Conservation (phyloP, 1,284 basidiomycete genomes). For the Malassezia vespertilionis region DNA sequence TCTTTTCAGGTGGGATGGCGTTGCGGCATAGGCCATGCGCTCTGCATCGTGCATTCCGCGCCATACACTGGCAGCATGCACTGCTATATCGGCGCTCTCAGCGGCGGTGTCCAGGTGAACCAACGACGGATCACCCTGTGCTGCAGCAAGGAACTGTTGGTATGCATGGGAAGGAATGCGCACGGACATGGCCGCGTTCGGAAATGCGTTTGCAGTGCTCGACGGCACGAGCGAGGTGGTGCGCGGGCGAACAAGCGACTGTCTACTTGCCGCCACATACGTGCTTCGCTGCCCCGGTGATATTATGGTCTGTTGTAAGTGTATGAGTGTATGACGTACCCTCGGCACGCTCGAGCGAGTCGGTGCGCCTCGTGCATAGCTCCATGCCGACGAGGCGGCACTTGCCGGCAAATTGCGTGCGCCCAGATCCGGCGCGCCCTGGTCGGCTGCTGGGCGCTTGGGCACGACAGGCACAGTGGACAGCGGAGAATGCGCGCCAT, state of each 20-base stretch:
- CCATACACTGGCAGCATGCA: conserved; percentile 3
- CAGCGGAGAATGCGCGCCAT: not conserved
- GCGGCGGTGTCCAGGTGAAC: not conserved
- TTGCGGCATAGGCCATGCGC: not conserved
- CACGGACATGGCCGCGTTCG: not conserved
- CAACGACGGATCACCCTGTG: conserved; percentile 8
- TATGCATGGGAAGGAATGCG: not conserved
- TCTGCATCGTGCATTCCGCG: not conserved
- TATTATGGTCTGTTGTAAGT: not conserved
- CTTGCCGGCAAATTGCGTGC: not conserved
- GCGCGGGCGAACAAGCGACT: too few relatives aligned
- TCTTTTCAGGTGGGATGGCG: not conserved
- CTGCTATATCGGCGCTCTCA: not conserved
- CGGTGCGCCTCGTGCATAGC: conserved; percentile 13
- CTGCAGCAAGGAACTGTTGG: conserved; percentile 4
- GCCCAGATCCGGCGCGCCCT: not conserved
- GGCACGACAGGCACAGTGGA: not conserved
- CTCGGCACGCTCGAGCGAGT: not conserved
- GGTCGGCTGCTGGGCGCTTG: too few relatives aligned
- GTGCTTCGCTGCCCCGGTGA: too few relatives aligned
- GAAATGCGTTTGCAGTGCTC: not conserved
- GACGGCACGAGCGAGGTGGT: not conserved
- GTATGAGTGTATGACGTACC: not conserved
- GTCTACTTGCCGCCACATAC: too few relatives aligned
- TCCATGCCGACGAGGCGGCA: conserved; percentile 1